Base-by-base conservation (phyloP, 352 stramenopile genomes). In the Hyaloperonospora arabidopsidis region DNA sequence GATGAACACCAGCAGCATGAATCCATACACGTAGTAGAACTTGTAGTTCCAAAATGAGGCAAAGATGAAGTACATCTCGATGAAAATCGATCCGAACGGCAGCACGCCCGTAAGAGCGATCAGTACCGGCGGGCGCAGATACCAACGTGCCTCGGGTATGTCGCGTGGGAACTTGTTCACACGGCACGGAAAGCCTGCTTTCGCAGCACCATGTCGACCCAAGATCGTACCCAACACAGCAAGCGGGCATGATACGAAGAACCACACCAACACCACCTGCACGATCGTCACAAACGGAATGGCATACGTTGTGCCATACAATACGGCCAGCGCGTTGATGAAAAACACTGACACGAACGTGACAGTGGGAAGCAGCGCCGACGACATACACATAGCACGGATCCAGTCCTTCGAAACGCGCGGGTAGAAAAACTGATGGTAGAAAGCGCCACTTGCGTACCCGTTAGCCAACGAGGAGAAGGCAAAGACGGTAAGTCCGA, bases 41-140 rank as follows among this genome's bases (percentile, higher is more conserved):
- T 99, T 99, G 90, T 99, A 99, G 73, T 97, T 98, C 97, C 97
- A 99, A 59, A 99, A 97, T 36, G 93, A 98, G 5, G 97, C 98
- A 67, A 99, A 97, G 67, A 99, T 98, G 83, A 99, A 99, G 76
- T 99, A 99, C 72, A 99, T 97, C 77, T 99, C 97, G 66, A 99
- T 99, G 68, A 99, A 99, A 68, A 99, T 99, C 41, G 87, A 97
- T 35, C 96, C 97, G 52, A 99, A 99, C 36, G 95, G 97, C 14
- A 99, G 74, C n/a, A 99, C 80, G 19, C 97, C 97, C 35, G 95
- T 97, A 18, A 98, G 70, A 19, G 90, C 71, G 45, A 98, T 96
- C 58, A 99, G 78, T 52, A 97, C 83, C 18, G 69, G 67, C 17
- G 83, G 74, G 17, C 83, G 80, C 34, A 91, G 54, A 66, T 89